Percentiles rank a stretch among this genome's conserved stretches.
Evolutionary conservation across 2,329 filamentous ascomycete genomes (phyloP).

Genomic region (Sporothrix luriei): DNA sequence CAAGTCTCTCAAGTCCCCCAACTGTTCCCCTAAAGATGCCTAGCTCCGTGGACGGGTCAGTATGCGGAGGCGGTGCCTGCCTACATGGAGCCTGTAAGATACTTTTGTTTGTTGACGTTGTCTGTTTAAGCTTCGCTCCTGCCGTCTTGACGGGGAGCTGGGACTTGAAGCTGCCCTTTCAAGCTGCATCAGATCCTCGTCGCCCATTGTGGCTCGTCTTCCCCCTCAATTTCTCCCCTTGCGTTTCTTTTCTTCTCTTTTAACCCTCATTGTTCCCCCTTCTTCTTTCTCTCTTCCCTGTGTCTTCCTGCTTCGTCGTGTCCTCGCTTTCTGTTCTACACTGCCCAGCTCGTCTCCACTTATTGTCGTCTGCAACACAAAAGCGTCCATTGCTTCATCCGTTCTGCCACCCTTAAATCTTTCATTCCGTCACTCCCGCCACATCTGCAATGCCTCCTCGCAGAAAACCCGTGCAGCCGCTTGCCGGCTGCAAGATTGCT

Average conservation of each 20-base stretch:
- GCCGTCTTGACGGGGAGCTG: not conserved
- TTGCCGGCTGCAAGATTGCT: slow-evolving; percentile 56
- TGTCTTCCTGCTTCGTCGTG: not conserved
- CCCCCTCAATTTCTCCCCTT: not conserved
- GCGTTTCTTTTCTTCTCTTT: not conserved
- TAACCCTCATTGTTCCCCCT: not conserved
- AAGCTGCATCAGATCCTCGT: slow-evolving; percentile 7
- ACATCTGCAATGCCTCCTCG: slow-evolving; percentile 31
- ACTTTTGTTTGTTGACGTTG: not conserved
- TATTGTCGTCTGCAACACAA: not conserved
- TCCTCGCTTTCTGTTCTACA: not conserved
- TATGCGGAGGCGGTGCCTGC: slow-evolving; percentile 3
- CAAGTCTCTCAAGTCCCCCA: not conserved
- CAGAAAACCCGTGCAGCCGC: slow-evolving; percentile 39
- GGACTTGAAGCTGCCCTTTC: too few relatives aligned
- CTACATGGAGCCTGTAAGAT: not conserved
- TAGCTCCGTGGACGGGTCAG: slow-evolving; percentile 14
- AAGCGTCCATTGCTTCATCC: not conserved
- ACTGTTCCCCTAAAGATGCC: not conserved
- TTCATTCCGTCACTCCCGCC: not conserved
- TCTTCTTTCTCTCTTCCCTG: not conserved
- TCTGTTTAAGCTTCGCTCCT: slow-evolving; percentile 1
- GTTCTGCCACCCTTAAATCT: not conserved
- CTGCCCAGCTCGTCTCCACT: not conserved
- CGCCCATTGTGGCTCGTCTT: not conserved